phyloP scores from a whole-genome alignment of 495 filamentous ascomycete genomes.

The Penicillium coprophilum region DNA sequence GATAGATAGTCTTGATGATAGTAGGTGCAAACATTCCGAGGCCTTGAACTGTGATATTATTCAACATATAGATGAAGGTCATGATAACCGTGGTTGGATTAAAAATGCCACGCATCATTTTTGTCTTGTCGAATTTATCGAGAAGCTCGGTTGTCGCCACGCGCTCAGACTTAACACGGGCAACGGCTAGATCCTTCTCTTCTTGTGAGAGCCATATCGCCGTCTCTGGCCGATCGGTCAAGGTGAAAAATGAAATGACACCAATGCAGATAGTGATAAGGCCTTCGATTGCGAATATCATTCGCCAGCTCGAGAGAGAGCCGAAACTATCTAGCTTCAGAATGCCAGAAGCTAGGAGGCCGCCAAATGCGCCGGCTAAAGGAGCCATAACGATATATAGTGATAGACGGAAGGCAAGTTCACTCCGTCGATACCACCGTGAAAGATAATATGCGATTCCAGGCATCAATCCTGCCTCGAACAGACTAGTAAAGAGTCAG shows the following conservation, averaged over 20 bases:
- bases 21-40: slow-evolving; percentile 70
- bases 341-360: slow-evolving; percentile 62
- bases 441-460: slow-evolving; percentile 71
- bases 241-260: slow-evolving; percentile 55
- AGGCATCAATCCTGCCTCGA: slow-evolving; percentile 73
- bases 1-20: slow-evolving; percentile 65
- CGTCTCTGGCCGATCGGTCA: slow-evolving; percentile 67
- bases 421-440: slow-evolving; percentile 67
- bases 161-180: slow-evolving; percentile 62
- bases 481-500: slow-evolving; percentile 28
- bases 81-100: slow-evolving; percentile 47
- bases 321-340: slow-evolving; percentile 46
- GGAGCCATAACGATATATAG: slow-evolving; percentile 60
- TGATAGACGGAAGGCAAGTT: slow-evolving; percentile 60
- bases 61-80: slow-evolving; percentile 50
- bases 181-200: slow-evolving; percentile 62
- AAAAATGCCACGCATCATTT: slow-evolving; percentile 50
- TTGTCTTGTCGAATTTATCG: slow-evolving; percentile 45
- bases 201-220: slow-evolving; percentile 62
- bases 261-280: slow-evolving; percentile 63
- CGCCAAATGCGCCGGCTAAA: slow-evolving; percentile 68
- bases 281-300: slow-evolving; percentile 77
- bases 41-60: slow-evolving; percentile 57
- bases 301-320: slow-evolving; percentile 58
- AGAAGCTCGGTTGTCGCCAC: slow-evolving; percentile 62